Base-by-base conservation (phyloP, 1,139 yeast species). In the Hyphopichia burtonii region DNA sequence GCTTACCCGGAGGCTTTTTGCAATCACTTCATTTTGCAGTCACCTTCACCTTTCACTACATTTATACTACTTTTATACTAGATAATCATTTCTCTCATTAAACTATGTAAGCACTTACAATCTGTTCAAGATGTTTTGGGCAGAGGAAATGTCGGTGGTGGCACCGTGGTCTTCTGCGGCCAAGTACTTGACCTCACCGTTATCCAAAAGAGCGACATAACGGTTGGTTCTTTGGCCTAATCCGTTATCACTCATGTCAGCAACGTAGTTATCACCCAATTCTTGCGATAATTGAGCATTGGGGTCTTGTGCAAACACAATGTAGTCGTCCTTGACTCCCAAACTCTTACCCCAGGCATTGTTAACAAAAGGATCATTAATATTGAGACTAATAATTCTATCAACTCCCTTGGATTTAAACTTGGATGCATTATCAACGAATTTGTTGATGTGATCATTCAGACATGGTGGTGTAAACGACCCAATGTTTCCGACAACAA, bases 131-230 rank as follows among this genome's bases (percentile, higher is more conserved):
- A 84, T 74, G 42, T 81, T 79, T 30, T 78, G 81, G 40, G 78
- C 82, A 44, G 83, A 74, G 39, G 88, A 80, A 47, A 80, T 53
- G 18, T 61, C 87, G 41, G 83, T 74, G 55, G 78, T 87, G 37
- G 72, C 86, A 44, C 54, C 59, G 30, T 71, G 65, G 38, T 70
- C 80, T 66, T 89, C 96, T 58, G 73, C 75, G 50, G 80, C 91
- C 41, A 82, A 70, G 63, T 83, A 87, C 39, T 67, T 65, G 51
- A 87, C 43, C 28, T 47, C 47, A 7, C 57, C 55, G 38, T 54
- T 44, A 10, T 51, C 55, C 15, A 54, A 46, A 31, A 53, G 41
- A 1, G 56, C 57, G 7, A 55, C 52, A 40, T 52, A 54, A 19
- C 52, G 41, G 38, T 51, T 48, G 34, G 53, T 49, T 37, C 55